Base-by-base conservation (phyloP, 1,139 yeast genomes). In the Scheffersomyces parashehatae region DNA sequence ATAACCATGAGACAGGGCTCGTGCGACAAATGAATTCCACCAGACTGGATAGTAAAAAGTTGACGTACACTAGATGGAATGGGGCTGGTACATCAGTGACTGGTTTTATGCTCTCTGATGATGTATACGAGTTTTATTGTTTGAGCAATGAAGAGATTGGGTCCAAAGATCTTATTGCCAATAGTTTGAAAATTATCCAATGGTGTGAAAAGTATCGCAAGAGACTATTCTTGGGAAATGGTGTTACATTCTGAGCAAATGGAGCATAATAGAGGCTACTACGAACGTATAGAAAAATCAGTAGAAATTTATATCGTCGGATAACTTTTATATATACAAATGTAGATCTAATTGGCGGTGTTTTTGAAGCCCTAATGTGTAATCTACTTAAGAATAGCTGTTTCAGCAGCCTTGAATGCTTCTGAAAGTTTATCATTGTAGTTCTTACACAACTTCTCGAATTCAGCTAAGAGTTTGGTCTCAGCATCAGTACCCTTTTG, bases 361-460 rank as follows among this genome's bases (percentile, higher is more conserved):
- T 32, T 7, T 32, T 20, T 13, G 30, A 11, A n/a, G 15, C 5
- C 15, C 37, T 20, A 20, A 20, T 9, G 8, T 20, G 26, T 20
- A 20, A 2, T 46, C 26, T 54, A 69, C 49, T 70, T 70, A 46
- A 67, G 52, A 28, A 73, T 64, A 32, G 74, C 68, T 56, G 79
- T 77, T 59, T 85, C 90, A 3, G 83, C 82, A 29, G 70, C 70
- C 60, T 85, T 87, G 57, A 77, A 77, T 14, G 76, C 72, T 3
- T 80, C 83, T 33, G 71, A 67, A 41, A 90, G 68, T 56, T 82
- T 82, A 16, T 75, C 82, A 12, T 73, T 63, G 61, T 81, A 87
- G 28, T 73, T 72, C 59, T 88, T 88, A 61, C 82, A 87, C 28
- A 84, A 52, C 50, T 79, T 78, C 55, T 90, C 97, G 41, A 87